A percentile compares a stretch with the other conserved stretches of the same genome.
Conservation (phyloP, 148 eudicot species). For the Silene latifolia region DNA sequence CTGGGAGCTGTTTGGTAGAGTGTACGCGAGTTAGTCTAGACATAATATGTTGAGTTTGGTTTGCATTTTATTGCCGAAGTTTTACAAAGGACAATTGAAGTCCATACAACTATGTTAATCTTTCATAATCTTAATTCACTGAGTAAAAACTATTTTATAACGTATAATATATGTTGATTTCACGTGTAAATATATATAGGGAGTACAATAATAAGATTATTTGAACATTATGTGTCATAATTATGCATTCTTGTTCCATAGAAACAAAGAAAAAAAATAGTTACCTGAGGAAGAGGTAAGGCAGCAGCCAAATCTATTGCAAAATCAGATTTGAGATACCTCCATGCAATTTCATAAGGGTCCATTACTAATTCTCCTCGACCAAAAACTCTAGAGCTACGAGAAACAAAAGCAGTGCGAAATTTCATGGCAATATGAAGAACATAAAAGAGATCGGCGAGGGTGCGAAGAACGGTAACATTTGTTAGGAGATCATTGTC, state of each 20-base stretch:
- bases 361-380: constrained; percentile 46
- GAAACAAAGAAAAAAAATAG: background rate
- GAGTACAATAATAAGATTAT: background rate
- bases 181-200: too few relatives aligned
- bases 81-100: too few relatives aligned
- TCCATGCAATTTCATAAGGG: constrained; percentile 39
- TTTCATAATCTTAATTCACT: too few relatives aligned
- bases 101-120: too few relatives aligned
- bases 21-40: too few relatives aligned
- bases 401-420: constrained; percentile 38
- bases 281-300: constrained; percentile 47
- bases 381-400: constrained; percentile 42
- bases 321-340: constrained; percentile 39
- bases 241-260: background rate
- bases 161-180: too few relatives aligned
- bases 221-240: background rate
- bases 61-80: too few relatives aligned
- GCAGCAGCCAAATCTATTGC: constrained; percentile 41
- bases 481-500: constrained; percentile 22
- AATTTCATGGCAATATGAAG: constrained; percentile 38
- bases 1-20: too few relatives aligned
- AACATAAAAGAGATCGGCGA: constrained; percentile 34
- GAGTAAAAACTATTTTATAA: too few relatives aligned
- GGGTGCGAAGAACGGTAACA: constrained; percentile 29
- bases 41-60: too few relatives aligned